Conservation (phyloP, 2,329 filamentous ascomycete genomes). For the Fusarium sp. region DNA sequence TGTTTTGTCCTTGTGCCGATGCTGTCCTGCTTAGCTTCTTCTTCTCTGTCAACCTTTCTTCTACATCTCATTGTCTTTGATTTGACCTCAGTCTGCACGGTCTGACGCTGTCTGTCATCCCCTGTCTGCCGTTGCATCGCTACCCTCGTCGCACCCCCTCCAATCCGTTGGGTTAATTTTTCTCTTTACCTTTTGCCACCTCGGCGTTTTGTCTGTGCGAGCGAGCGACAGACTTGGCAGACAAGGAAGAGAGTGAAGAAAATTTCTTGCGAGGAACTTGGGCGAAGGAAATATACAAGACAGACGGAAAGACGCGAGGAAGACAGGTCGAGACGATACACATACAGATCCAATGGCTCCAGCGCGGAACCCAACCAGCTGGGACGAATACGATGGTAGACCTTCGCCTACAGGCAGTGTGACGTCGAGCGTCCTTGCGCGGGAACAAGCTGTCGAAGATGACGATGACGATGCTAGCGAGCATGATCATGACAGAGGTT, state of each 20-base stretch:
- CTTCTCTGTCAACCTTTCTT: neutral
- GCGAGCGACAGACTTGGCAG: constrained; percentile 8
- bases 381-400: constrained; percentile 60
- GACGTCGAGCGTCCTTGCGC: constrained; percentile 56
- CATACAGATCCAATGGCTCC: constrained; percentile 43
- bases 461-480: constrained; percentile 53
- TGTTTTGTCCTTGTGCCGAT: constrained; percentile 32
- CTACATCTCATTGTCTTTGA: neutral
- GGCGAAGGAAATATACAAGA: neutral
- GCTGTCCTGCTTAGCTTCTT: constrained; percentile 17
- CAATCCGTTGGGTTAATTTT: constrained; percentile 27
- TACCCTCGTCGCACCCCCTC: constrained; percentile 24
- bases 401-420: constrained; percentile 56
- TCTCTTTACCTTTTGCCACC: constrained; percentile 29
- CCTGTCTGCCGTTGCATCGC: constrained; percentile 20
- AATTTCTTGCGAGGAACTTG: neutral
- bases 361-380: constrained; percentile 55
- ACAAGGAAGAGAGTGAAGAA: constrained; percentile 1
- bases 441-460: constrained; percentile 60
- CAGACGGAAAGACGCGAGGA: neutral
- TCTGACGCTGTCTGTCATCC: constrained; percentile 14
- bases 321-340: constrained; percentile 1
- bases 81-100: neutral
- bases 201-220: constrained; percentile 12
- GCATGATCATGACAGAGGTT: constrained; percentile 40